Base-by-base conservation (phyloP, 2,329 filamentous ascomycete genomes). In the Neonectria ditissima region DNA sequence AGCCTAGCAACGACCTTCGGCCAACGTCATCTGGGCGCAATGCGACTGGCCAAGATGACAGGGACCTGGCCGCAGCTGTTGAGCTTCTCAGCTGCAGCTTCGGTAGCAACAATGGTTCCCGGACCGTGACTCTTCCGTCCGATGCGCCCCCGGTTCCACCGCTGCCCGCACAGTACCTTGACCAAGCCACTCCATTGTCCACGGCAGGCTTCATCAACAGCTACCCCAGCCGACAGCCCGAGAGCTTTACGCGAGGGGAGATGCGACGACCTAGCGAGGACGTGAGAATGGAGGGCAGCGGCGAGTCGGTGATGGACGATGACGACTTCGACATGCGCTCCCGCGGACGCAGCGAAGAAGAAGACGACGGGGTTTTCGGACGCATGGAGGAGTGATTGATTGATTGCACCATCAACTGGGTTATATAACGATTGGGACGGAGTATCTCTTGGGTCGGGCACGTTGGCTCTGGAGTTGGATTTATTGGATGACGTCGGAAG, bases 281-380 rank as follows among this genome's bases (percentile, higher is more conserved):
- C 72, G 86, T 91, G 60, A 90, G 89, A 79, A 91, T 89, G 85
- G 87, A 90, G 69, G 88, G 88, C 54, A 87, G 86, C 71, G 82
- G 87, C 69, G 88, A 89, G 62, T 89, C 86, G 67, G 87, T 89
- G 52, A 83, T 84, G 71, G 88, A 89, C 68, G 90, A 93, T 58
- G 88, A 91, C 70, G 89, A 92, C 65, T 87, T 90, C 62, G 89
- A 89, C 73, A 81, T 82, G 71, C 84, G 81, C 59, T 86, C 84
- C 53, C 86, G 87, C 59, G 87, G 87, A 54, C 87, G 91, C 66
- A 91, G 89, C 78, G 92, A 97, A 72, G 94, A 97, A 72, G 94
- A 97, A 67, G 95, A 98, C 70, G 94, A 97, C 69, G 94, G 94
- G 75, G 92, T 98, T 73, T 99, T 99, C 83, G 94, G 94, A 61